Evolutionary conservation across 768 basidiomycete species (phyloP).

Genomic region (Tulasnella calospora): DNA sequence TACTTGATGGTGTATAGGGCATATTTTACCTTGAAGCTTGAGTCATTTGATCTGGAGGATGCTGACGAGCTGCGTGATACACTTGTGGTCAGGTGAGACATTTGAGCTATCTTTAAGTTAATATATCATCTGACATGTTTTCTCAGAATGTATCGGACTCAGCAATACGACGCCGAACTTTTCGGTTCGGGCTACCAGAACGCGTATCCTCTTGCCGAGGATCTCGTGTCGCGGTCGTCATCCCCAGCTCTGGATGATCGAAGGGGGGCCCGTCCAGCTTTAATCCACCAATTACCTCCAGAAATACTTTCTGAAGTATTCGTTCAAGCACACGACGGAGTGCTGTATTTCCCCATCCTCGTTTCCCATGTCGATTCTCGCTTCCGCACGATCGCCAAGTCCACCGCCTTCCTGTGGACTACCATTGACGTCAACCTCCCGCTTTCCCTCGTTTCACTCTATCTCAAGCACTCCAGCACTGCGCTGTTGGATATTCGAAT

Average conservation of each 20-base stretch:
- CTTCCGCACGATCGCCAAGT: not conserved
- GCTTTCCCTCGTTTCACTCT: not conserved
- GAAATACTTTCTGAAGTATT: not conserved
- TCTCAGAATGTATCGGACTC: not conserved
- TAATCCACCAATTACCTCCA: not conserved
- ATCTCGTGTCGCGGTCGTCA: not conserved
- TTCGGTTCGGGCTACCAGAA: not conserved
- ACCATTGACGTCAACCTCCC: not conserved
- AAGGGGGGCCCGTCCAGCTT: not conserved
- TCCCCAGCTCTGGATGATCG: not conserved
- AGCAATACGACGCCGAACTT: not conserved
- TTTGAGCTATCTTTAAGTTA: not conserved
- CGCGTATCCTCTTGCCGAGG: not conserved
- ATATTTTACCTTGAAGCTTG: not conserved
- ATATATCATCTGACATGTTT: not conserved
- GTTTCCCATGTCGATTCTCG: not conserved
- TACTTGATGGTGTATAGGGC: not conserved
- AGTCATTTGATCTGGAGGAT: not conserved
- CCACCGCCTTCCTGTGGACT: not conserved
- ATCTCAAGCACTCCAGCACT: not conserved
- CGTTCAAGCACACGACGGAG: not conserved
- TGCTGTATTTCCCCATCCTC: not conserved
- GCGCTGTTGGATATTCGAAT: not conserved
- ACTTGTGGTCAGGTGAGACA: not conserved
- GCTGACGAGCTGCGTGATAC: not conserved